Evolutionary conservation across 2,329 filamentous ascomycete genomes (phyloP), one percentile per base, ranked within the genome.

Genomic region (Magnaporthiopsis incrustans): DNA sequence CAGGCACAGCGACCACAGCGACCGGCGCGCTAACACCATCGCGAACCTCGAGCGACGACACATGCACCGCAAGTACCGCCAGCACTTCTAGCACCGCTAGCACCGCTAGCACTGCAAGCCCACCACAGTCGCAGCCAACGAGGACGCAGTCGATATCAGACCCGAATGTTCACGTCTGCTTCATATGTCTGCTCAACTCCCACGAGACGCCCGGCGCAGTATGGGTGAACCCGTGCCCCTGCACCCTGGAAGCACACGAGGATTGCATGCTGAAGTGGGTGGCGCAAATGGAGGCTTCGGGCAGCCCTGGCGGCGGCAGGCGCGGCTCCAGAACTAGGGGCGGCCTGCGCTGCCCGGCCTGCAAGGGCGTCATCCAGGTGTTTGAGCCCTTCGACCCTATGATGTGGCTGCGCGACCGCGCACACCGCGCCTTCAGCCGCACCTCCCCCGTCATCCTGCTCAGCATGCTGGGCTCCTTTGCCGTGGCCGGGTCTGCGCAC

Each of bases 151-250:
- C 58, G 58, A 6, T 32, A 25, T 60, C 58, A 22, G 67, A 68
- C 14, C 64, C 69, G 32, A 66, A 69, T 56, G 71, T 70, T 32
- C 77, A 77, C 61, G 79, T 78, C 70, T 89, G 86, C 78, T 89
- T 86, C 76, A 85, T 89, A 70, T 89, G 86, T 71, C 79, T 87
- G 35, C 80, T 79, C 67, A 85, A 85, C 61, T 78, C 86, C 67
- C 77, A 78, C 32, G 80, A 85, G 56, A 75, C 73, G 12, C 79
- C 82, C 4, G 71, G 72, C 25, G 73, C 77, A 59, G 75, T 79
- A 64, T 99, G 95, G 94, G 87, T 91, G 59, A 90, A 89, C 64
- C 93, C 95, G 1, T 99, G 95, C 73, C 89, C 89, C 0, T 99
- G 95, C 76, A 92, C 91, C 15, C 82, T 99, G 56, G 90, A 91